Evolutionary conservation across 495 filamentous ascomycete species (phyloP).

Genomic region (Xylaria intraflava): DNA sequence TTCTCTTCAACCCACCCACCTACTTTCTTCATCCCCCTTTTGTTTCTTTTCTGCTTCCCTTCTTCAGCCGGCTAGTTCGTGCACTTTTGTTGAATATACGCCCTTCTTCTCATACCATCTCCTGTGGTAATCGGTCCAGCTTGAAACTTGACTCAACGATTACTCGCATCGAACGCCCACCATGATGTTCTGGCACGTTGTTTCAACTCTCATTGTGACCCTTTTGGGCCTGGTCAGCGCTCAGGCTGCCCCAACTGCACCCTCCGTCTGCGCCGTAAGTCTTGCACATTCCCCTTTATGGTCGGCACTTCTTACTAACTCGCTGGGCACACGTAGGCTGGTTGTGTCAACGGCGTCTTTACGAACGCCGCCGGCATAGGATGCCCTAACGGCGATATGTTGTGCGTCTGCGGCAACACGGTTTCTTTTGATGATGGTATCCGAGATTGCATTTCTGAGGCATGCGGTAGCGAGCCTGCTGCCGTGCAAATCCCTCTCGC

Average conservation of each 20-base stretch:
- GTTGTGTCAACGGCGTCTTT: conserved; percentile 25
- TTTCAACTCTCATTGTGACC: background rate
- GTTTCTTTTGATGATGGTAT: conserved; percentile 19
- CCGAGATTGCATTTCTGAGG: conserved; percentile 20
- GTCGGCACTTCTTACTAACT: conserved; percentile 3
- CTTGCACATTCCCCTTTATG: background rate
- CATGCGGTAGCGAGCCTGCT: conserved; percentile 11
- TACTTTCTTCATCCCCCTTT: background rate
- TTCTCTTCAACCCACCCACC: background rate
- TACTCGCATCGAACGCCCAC: background rate
- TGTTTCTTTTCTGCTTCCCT: background rate
- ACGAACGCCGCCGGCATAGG: conserved; percentile 14
- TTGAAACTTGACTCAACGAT: background rate
- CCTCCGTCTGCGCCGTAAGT: conserved; percentile 7
- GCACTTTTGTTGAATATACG: conserved; percentile 2
- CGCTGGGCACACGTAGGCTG: conserved; percentile 9
- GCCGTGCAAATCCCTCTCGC: conserved; percentile 16
- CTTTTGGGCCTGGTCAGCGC: conserved; percentile 3
- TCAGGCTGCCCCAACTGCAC: background rate
- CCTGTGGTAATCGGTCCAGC: background rate
- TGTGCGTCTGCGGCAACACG: conserved; percentile 22
- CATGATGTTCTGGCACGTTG: conserved; percentile 1
- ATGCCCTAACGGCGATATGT: conserved; percentile 17
- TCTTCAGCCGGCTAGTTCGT: conserved; percentile 5
- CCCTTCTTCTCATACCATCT: background rate